phyloP scores from a whole-genome alignment of 202 grass and related monocot genomes.

The Setaria viridis region DNA sequence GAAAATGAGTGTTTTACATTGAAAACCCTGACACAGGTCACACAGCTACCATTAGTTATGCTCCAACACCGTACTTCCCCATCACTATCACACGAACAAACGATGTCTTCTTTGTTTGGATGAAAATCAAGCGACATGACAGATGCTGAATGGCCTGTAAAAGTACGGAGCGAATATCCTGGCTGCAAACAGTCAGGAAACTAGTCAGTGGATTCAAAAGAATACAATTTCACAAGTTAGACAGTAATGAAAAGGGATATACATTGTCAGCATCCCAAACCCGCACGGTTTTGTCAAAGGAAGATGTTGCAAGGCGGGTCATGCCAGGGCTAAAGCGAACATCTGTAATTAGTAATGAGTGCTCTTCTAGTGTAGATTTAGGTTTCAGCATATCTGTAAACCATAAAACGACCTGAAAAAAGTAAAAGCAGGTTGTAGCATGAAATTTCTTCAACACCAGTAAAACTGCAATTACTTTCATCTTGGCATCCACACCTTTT shows the following conservation, averaged over 20 bases:
- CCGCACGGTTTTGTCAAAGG: constrained; percentile 96
- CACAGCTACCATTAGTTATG: constrained; percentile 96
- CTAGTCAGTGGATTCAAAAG: not conserved
- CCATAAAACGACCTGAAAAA: constrained; percentile 82
- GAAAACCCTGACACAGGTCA: constrained; percentile 66
- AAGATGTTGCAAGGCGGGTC: constrained; percentile 95
- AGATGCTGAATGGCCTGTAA: constrained; percentile 92
- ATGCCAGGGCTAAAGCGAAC: constrained; percentile 97
- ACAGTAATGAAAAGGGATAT: constrained; percentile 27
- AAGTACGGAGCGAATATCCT: constrained; percentile 95
- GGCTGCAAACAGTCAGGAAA: constrained; percentile 57
- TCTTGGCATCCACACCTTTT: constrained; percentile 63
- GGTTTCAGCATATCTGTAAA: constrained; percentile 72
- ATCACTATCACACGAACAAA: constrained; percentile 92
- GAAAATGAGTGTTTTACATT: constrained; percentile 53
- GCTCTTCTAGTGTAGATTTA: constrained; percentile 88
- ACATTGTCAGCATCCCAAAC: constrained; percentile 99
- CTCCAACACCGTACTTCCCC: constrained; percentile 96
- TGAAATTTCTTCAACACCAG: constrained; percentile 5
- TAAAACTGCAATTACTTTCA: constrained; percentile 1
- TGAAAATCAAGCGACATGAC: constrained; percentile 97
- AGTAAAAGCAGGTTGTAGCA: constrained; percentile 6
- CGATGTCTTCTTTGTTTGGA: constrained; percentile 95
- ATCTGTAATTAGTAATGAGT: constrained; percentile 85
- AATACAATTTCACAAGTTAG: constrained; percentile 46